These are phyloP conservation scores for Eimeria zaria DNA, from an alignment of 169 alveolate genomes.

Conservation along the genomic window DNA sequence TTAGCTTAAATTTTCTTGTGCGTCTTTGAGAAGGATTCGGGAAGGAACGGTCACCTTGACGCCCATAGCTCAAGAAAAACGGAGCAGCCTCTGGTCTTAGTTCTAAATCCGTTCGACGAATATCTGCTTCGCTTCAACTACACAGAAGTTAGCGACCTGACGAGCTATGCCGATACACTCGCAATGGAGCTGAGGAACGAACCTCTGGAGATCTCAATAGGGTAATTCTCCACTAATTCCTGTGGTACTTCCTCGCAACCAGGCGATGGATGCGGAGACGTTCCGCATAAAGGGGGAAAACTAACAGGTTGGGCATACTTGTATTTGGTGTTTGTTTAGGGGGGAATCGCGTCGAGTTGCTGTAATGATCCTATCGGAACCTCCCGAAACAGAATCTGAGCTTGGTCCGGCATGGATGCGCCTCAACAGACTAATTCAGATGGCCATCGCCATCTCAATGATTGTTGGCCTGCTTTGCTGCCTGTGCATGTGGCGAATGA, in stretches of 20 bases:
- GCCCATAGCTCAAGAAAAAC: background rate
- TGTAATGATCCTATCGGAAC: constrained; percentile 70
- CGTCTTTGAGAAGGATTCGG: background rate
- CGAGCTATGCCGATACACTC: constrained; percentile 66
- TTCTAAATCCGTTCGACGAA: constrained; percentile 65
- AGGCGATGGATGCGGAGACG: background rate
- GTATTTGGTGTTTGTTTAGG: constrained; percentile 8
- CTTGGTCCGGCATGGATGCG: constrained; percentile 28
- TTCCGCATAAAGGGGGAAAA: background rate
- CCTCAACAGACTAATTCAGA: constrained; percentile 48
- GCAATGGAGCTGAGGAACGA: constrained; percentile 57
- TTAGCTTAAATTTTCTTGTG: background rate
- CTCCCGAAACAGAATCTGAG: constrained; percentile 68
- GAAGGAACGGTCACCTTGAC: background rate
- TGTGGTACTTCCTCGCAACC: background rate
- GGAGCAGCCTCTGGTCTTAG: constrained; percentile 27
- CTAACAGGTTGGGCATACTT: background rate
- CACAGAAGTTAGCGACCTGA: constrained; percentile 80
- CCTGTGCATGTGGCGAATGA: constrained; percentile 82
- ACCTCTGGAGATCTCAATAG: constrained; percentile 40
- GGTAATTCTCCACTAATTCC: background rate
- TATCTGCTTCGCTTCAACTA: constrained; percentile 75
- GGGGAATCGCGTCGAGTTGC: constrained; percentile 74
- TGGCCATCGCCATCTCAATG: constrained; percentile 76
- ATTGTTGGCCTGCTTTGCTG: constrained; percentile 75